phyloP scores from a whole-genome alignment of 768 basidiomycete genomes.

The Pulveroboletus sp. region DNA sequence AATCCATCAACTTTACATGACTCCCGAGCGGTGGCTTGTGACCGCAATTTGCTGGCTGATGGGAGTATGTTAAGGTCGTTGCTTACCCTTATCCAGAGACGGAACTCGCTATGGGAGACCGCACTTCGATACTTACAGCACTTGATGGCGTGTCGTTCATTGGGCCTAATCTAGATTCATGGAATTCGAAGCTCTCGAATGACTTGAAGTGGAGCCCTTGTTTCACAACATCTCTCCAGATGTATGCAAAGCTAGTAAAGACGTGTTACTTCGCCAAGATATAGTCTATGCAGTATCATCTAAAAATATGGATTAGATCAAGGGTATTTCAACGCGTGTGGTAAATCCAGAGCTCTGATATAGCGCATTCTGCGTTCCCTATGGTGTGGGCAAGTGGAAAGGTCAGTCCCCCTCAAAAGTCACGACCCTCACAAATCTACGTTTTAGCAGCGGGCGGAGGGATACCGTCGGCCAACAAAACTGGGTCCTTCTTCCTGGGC shows the following conservation, averaged over 20 bases:
- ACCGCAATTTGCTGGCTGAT: no score
- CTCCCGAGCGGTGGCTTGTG: neutral
- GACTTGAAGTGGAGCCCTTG: neutral
- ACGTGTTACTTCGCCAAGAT: neutral
- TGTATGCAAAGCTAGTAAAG: no score
- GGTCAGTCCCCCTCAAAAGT: neutral
- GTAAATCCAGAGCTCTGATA: neutral
- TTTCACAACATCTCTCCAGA: no score
- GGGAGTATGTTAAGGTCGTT: neutral
- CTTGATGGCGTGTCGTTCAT: neutral
- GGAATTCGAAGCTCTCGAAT: neutral
- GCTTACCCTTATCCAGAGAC: neutral
- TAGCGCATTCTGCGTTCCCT: neutral
- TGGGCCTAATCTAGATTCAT: neutral
- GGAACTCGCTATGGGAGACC: neutral
- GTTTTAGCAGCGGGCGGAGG: conserved; percentile 25
- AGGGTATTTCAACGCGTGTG: conserved; percentile 3
- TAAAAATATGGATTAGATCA: neutral
- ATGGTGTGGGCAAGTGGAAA: neutral
- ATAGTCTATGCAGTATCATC: neutral
- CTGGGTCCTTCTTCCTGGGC: conserved; percentile 16
- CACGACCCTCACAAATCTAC: conserved; percentile 10
- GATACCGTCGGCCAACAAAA: conserved; percentile 26
- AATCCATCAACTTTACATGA: neutral
- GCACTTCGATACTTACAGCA: neutral